Evolutionary conservation across 495 filamentous ascomycete species (phyloP).

Genomic region (Barbatosphaeria neglecta): DNA sequence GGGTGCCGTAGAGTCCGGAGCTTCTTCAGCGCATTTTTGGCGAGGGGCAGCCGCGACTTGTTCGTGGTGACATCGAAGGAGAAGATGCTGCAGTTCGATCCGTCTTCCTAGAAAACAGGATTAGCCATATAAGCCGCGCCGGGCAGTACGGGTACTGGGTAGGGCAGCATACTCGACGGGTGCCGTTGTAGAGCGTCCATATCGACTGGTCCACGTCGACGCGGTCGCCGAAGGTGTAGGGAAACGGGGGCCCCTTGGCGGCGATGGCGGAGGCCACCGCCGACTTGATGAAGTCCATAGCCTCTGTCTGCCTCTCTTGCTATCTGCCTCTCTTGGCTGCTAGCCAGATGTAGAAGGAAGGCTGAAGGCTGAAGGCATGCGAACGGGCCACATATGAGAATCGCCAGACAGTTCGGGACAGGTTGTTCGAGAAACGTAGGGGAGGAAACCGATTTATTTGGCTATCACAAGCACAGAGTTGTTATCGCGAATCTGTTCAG

Average conservation of each 20-base stretch:
- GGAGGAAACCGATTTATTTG: background rate
- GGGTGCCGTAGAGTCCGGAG: slow-evolving; percentile 85
- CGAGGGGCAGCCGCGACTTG: slow-evolving; percentile 68
- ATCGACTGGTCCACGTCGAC: slow-evolving; percentile 82
- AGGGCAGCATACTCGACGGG: slow-evolving; percentile 57
- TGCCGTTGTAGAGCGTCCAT: slow-evolving; percentile 88
- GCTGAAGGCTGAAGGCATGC: background rate
- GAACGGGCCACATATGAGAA: background rate
- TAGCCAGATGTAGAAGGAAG: background rate
- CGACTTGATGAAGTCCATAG: slow-evolving; percentile 95
- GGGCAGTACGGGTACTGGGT: background rate
- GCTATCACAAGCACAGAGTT: slow-evolving; percentile 12
- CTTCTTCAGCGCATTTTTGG: slow-evolving; percentile 86
- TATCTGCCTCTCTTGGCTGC: background rate
- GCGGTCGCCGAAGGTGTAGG: slow-evolving; percentile 82
- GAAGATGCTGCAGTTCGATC: slow-evolving; percentile 89
- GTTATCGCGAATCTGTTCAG: slow-evolving; percentile 9
- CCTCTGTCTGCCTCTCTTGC: background rate
- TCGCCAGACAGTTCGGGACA: background rate
- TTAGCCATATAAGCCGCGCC: too few species aligned
- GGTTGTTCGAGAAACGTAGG: background rate
- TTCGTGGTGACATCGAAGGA: slow-evolving; percentile 79
- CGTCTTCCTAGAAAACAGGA: slow-evolving; percentile 77
- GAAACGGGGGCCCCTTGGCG: slow-evolving; percentile 86
- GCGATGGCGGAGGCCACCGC: slow-evolving; percentile 92